phyloP scores from a whole-genome alignment of 2,329 filamentous ascomycete species.

The Grosmannia penicillata region DNA sequence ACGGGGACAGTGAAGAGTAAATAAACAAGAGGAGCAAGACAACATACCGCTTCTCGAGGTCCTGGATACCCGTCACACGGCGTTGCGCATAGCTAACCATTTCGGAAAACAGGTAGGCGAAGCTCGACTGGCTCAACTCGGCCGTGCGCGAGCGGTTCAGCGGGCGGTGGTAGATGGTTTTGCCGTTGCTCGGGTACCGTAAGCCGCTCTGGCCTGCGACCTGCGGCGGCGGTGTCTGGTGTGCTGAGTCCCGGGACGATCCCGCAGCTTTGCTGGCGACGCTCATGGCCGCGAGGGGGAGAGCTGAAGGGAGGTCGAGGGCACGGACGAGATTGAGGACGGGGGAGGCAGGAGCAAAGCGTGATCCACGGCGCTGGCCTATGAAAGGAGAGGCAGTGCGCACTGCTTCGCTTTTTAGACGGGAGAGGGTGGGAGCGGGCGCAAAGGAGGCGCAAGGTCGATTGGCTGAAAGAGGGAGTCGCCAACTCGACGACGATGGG shows the following conservation, averaged over 20 bases:
- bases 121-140: conserved; percentile 83
- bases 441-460: no score
- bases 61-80: conserved; percentile 80
- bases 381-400: no score
- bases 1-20: no score
- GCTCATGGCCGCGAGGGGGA: conserved; percentile 3
- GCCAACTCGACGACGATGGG: no score
- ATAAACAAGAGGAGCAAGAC: not conserved
- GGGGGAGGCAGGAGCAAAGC: not conserved
- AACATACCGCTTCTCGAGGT: conserved; percentile 72
- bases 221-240: conserved; percentile 1
- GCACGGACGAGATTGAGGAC: not conserved
- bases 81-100: conserved; percentile 93
- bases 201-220: conserved; percentile 45
- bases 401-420: no score
- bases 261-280: conserved; percentile 4
- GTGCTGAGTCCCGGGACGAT: conserved; percentile 3
- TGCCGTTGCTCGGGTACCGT: conserved; percentile 80
- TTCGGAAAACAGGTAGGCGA: conserved; percentile 90
- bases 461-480: no score
- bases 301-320: not conserved
- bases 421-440: no score
- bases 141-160: conserved; percentile 78
- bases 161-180: conserved; percentile 95
- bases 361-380: no score